These are phyloP conservation scores for Cladosporium sp. DNA, from an alignment of 2,329 filamentous ascomycete genomes.

Conservation along the genomic window DNA sequence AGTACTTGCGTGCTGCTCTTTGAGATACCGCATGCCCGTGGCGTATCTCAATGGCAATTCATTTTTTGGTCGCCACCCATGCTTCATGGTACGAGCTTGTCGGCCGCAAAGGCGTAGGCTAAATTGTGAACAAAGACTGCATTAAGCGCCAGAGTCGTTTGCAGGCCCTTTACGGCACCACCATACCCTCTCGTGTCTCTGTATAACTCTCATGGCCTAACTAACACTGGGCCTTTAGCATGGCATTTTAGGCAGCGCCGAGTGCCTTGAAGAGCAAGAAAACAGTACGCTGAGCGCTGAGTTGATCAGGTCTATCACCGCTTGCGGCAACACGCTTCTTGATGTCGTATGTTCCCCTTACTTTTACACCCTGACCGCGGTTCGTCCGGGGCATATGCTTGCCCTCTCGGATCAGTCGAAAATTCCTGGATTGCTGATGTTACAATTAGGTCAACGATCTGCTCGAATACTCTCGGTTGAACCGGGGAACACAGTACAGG, in stretches of 20 bases:
- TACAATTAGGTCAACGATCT: slow-evolving; percentile 37
- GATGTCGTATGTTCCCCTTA: slow-evolving; percentile 39
- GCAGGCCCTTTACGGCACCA: background rate
- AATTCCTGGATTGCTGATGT: background rate
- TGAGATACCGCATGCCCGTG: background rate
- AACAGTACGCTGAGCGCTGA: slow-evolving; percentile 42
- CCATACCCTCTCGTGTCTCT: background rate
- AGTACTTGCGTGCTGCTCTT: background rate
- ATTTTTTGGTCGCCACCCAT: background rate
- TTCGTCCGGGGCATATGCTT: background rate
- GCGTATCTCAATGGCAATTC: background rate
- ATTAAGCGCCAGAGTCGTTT: background rate
- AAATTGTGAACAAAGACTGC: background rate
- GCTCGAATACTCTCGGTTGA: slow-evolving; percentile 49
- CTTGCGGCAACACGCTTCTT: slow-evolving; percentile 53
- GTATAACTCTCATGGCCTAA: background rate
- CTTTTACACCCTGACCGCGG: background rate
- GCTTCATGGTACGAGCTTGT: background rate
- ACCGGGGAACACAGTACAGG: slow-evolving; percentile 32
- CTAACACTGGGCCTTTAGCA: slow-evolving; percentile 29
- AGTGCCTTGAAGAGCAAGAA: slow-evolving; percentile 44
- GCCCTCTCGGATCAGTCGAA: background rate
- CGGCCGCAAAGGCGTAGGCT: background rate
- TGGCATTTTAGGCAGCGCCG: slow-evolving; percentile 49
- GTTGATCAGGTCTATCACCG: slow-evolving; percentile 51